phyloP scores from a whole-genome alignment of 306 rosid species.

The Spatholobus suberectus region DNA sequence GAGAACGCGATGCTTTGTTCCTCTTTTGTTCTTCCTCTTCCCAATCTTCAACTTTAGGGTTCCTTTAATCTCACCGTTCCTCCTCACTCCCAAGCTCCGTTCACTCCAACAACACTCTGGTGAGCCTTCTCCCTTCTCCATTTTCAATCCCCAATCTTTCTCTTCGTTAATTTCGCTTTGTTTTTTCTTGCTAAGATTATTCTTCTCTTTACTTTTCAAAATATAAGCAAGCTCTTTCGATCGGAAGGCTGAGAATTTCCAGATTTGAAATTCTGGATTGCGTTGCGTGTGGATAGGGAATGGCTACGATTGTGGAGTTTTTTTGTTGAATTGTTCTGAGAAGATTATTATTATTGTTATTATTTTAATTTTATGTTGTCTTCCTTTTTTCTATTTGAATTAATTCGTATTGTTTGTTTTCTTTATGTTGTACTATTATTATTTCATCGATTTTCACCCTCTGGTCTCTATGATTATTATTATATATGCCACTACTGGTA shows the following conservation, averaged over 20 bases:
- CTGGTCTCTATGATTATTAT: neutral
- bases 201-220: neutral
- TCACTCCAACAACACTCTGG: conserved; percentile 24
- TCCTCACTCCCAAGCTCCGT: conserved; percentile 21
- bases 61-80: neutral
- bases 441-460: conserved; percentile 16
- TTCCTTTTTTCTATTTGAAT: neutral
- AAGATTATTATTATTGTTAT: neutral
- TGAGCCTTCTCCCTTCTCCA: conserved; percentile 11
- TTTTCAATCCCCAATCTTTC: neutral
- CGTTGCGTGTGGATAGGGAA: neutral
- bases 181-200: neutral
- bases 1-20: conserved; percentile 35
- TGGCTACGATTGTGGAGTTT: neutral
- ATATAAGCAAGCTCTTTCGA: neutral
- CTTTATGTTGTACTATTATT: neutral
- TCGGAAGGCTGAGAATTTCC: neutral
- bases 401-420: neutral
- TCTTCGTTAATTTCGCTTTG: neutral
- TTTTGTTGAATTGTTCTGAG: neutral
- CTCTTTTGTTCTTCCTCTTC: conserved; percentile 5
- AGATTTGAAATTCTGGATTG: conserved; percentile 12
- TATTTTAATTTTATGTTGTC: neutral
- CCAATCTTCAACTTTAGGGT: conserved; percentile 27
- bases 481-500: neutral